These are phyloP conservation scores for Acrocalymma vagum DNA, from an alignment of 2,329 filamentous ascomycete genomes.

Conservation along the genomic window DNA sequence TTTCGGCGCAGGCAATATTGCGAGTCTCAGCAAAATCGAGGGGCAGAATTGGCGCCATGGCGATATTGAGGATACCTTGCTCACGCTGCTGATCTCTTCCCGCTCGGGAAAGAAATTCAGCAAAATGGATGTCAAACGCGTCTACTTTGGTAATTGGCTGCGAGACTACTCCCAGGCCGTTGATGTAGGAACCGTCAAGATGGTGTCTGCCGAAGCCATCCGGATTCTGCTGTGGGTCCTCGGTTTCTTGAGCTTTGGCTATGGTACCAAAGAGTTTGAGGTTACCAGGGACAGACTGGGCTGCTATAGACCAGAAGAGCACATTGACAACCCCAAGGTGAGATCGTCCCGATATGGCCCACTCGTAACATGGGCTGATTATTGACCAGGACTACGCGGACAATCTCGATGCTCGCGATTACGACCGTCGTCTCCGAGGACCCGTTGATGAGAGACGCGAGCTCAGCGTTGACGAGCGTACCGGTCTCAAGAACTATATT, in stretches of 20 bases:
- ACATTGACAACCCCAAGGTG: constrained; percentile 77
- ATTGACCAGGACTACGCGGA: constrained; percentile 76
- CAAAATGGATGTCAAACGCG: constrained; percentile 86
- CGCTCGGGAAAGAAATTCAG: constrained; percentile 81
- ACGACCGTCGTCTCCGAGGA: constrained; percentile 81
- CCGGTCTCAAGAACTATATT: constrained; percentile 89
- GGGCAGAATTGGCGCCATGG: constrained; percentile 75
- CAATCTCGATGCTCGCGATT: constrained; percentile 83
- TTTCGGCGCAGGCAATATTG: constrained; percentile 91
- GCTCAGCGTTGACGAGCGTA: constrained; percentile 74
- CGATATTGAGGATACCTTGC: constrained; percentile 91
- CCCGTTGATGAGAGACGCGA: constrained; percentile 82
- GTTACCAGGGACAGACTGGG: constrained; percentile 81
- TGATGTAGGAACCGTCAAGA: constrained; percentile 90
- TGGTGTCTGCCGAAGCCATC: constrained; percentile 89
- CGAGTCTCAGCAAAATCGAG: constrained; percentile 79
- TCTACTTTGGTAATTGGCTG: constrained; percentile 98
- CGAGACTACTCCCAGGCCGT: constrained; percentile 93
- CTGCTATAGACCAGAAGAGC: constrained; percentile 75
- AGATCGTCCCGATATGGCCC: constrained; percentile 2
- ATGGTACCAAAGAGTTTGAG: constrained; percentile 84
- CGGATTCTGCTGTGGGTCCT: constrained; percentile 88
- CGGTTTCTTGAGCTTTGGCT: constrained; percentile 89
- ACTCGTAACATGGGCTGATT: constrained; percentile 4
- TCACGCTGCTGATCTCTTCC: constrained; percentile 73